These are phyloP conservation scores for Paratrimastix pyriformis DNA, from an alignment of 78 protist species.

Conservation along the genomic window DNA sequence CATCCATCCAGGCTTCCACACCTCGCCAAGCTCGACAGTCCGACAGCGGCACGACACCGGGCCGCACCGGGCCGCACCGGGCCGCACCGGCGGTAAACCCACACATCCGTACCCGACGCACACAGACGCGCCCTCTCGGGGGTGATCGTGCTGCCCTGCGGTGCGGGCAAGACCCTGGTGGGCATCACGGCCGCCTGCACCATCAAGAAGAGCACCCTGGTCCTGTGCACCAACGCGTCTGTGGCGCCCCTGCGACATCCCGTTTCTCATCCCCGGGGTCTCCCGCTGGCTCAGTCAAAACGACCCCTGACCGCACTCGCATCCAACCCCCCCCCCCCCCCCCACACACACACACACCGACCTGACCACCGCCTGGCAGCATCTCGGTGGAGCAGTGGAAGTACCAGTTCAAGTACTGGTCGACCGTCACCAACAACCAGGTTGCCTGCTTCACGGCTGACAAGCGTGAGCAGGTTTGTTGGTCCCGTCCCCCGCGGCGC, in stretches of 20 bases:
- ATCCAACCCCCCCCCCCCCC: too few species aligned
- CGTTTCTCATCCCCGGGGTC: background rate
- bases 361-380: too few species aligned
- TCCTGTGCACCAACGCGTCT: constrained; percentile 82
- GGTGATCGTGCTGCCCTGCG: constrained; percentile 97
- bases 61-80: too few species aligned
- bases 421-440: constrained; percentile 32
- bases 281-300: background rate
- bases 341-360: too few species aligned
- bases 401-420: constrained; percentile 72
- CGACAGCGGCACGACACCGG: too few species aligned
- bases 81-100: too few species aligned
- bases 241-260: background rate
- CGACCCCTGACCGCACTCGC: background rate
- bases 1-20: too few species aligned
- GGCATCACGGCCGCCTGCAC: constrained; percentile 87
- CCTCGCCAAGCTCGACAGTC: too few species aligned
- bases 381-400: constrained; percentile 92
- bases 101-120: too few species aligned
- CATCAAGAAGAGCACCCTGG: constrained; percentile 64
- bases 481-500: too few species aligned
- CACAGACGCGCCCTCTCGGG: constrained; percentile 95
- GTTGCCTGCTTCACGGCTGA: constrained; percentile 63
- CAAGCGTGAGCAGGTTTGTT: too few species aligned
- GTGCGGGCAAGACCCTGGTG: constrained; percentile 97